phyloP scores from a whole-genome alignment of 345 rosid species.

The Murraya paniculata region DNA sequence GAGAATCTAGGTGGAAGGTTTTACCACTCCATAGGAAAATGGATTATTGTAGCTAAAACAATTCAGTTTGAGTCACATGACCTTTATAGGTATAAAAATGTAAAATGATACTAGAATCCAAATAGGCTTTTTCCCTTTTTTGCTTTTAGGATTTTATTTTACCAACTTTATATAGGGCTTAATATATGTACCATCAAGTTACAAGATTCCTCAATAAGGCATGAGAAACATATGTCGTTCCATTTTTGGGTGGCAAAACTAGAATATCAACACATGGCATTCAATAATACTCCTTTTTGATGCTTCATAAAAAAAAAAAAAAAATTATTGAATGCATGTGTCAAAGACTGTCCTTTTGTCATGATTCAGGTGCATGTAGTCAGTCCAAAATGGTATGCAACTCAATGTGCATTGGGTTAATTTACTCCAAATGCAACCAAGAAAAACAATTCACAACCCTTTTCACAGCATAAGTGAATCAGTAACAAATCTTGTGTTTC shows the following conservation, averaged over 20 bases:
- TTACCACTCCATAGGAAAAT: too few species aligned
- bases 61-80: not conserved
- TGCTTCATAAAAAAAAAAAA: too few species aligned
- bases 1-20: too few species aligned
- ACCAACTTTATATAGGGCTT: not conserved
- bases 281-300: conserved; percentile 1
- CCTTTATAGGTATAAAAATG: not conserved
- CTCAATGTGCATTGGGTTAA: not conserved
- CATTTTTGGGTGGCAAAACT: conserved; percentile 11
- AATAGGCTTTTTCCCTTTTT: not conserved
- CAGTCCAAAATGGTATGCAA: conserved; percentile 11
- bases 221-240: conserved; percentile 32
- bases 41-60: not conserved
- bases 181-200: not conserved
- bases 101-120: not conserved
- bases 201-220: conserved; percentile 5
- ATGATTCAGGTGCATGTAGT: conserved; percentile 13
- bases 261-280: conserved; percentile 20
- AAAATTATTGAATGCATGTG: not conserved
- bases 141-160: not conserved
- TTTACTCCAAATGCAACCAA: not conserved
- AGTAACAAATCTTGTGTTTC: not conserved
- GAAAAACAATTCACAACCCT: not conserved
- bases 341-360: conserved; percentile 7
- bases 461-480: not conserved